Evolutionary conservation across 2,329 filamentous ascomycete genomes (phyloP), one percentile per base, ranked within the genome.

Genomic region (Ceratocystis alfenasii): DNA sequence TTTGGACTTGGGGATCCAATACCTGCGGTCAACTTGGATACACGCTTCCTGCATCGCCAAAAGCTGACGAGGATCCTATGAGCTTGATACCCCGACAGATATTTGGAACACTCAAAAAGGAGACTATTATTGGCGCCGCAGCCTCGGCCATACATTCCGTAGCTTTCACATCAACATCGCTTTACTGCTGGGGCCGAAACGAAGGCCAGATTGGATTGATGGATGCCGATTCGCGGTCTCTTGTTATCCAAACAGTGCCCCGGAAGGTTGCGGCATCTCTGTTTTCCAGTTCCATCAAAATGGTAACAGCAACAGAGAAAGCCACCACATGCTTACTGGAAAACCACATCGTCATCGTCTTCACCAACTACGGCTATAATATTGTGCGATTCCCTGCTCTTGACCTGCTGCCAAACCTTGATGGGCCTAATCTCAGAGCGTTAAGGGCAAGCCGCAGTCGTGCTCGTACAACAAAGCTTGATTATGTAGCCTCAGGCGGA

Each of bases 141-240:
- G 93, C 94, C 5, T 97, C 94, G 1, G 81, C 89, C 0, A 86
- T 95, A 48, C 94, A 99, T 75, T 97, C 94, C 0, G 92, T 95
- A 2, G 90, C 90, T 0, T 88, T 94, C 72, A 96, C 90, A 0
- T 81, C 83, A 0, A 84, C 85, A 0, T 89, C 90, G 0, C 77
- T 99, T 1, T 99, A 89, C 73, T 95, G 90, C 1, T 99, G 95
- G 81, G 94, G 94, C 25, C 95, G 94, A 71, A 99, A 97, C 71
- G 86, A 91, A 70, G 94, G 94, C 1, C 94, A 99, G 74, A 82
- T 99, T 60, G 94, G 91, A 4, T 81, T 99, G 64, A 91, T 96
- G 77, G 94, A 96, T 74, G 93, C 94, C 0, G 93, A 97, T 75
- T 95, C 94, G 30, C 85, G 92, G 59, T 96, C 91, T 0, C 81